A percentile compares a stretch with the other conserved stretches of the same genome.
Evolutionary conservation across 78 protist genomes (phyloP).

Genomic region (Dictyostelium citrinum): DNA sequence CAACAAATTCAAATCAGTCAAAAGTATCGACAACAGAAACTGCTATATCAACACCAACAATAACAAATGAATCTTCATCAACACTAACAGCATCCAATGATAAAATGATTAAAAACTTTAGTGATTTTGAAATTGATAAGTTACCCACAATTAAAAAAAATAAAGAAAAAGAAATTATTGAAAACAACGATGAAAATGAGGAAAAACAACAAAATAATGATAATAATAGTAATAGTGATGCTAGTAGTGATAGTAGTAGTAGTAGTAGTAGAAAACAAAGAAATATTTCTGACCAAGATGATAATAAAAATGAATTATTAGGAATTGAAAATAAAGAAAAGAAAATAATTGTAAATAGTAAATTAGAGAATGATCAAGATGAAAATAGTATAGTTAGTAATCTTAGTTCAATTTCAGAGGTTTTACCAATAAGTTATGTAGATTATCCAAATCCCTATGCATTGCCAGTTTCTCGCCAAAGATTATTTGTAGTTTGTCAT

Average conservation of each 20-base stretch:
- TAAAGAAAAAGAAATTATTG: not conserved
- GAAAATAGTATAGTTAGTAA: not conserved
- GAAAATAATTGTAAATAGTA: not conserved
- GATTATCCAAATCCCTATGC: constrained; percentile 35
- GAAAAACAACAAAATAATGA: no score
- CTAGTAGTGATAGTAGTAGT: no score
- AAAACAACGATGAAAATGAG: not conserved
- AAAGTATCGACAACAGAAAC: no score
- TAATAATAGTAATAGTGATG: no score
- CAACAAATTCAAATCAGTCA: no score
- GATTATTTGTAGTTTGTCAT: constrained; percentile 73
- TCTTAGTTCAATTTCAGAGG: not conserved
- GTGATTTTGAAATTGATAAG: not conserved
- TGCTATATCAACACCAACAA: no score
- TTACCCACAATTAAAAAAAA: not conserved
- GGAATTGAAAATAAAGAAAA: not conserved
- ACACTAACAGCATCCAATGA: not conserved
- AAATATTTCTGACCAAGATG: no score
- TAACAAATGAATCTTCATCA: not conserved
- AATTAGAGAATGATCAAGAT: not conserved
- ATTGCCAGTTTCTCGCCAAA: not conserved
- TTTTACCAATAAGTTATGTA: not conserved
- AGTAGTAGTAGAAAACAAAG: no score
- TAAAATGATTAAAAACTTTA: not conserved
- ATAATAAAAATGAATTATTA: not conserved